phyloP scores from a whole-genome alignment of 2,329 filamentous ascomycete species.

The Apiospora koreana region DNA sequence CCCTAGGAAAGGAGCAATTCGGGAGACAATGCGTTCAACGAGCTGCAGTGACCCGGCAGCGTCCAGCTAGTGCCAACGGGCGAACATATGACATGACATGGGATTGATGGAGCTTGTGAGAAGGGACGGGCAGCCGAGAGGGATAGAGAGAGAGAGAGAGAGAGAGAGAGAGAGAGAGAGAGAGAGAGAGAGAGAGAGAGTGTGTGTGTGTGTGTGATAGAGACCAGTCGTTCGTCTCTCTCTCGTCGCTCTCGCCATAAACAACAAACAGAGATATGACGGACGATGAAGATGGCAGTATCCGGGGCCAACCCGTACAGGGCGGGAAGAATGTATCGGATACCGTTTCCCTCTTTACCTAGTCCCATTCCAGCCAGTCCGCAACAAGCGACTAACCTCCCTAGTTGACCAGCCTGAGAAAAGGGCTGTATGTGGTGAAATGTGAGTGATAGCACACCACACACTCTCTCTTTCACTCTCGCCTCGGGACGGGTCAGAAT shows the following conservation, averaged over 20 bases:
- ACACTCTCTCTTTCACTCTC: background rate
- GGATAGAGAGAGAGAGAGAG: background rate
- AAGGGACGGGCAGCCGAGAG: background rate
- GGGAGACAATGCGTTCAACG: conserved; percentile 10
- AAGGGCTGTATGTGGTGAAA: background rate
- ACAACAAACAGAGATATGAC: background rate
- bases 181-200: too few relatives aligned
- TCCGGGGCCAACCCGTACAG: background rate
- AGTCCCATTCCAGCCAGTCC: background rate
- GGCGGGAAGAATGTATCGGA: conserved; percentile 11
- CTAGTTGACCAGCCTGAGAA: background rate
- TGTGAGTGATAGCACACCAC: background rate
- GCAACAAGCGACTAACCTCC: background rate
- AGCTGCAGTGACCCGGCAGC: conserved; percentile 6
- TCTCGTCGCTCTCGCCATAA: background rate
- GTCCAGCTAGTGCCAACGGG: background rate
- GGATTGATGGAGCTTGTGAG: background rate
- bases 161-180: too few relatives aligned
- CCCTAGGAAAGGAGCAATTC: conserved; percentile 11
- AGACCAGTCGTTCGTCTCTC: background rate
- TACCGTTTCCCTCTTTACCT: background rate
- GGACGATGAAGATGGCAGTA: background rate
- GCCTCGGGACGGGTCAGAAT: background rate
- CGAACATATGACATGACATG: background rate
- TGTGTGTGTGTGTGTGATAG: too few relatives aligned